These are phyloP conservation scores for sweet orange (Citrus sinensis) DNA, from an alignment of 345 rosid genomes.

Conservation along the genomic window DVS_A1.0 CM039165.1:33487001-33487500, in stretches of 20 bases:
- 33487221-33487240: background rate
- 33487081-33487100: slow-evolving; percentile 79
- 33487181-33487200: slow-evolving; percentile 33
- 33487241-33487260: background rate
- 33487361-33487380: background rate
- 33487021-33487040: slow-evolving; percentile 93
- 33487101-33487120: slow-evolving; percentile 87
- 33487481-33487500: slow-evolving; percentile 46
- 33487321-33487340: background rate
- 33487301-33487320: background rate
- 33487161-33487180: slow-evolving; percentile 47
- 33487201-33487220: slow-evolving; percentile 11
- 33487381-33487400: background rate
- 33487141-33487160: slow-evolving; percentile 92
- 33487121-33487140: slow-evolving; percentile 76
- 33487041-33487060: slow-evolving; percentile 78
- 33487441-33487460: background rate
- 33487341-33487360: background rate
- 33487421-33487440: background rate
- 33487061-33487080: slow-evolving; percentile 94
- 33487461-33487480: slow-evolving; percentile 24
- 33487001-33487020: background rate
- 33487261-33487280: background rate
- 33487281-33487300: background rate
- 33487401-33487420: background rate